These are phyloP conservation scores for Sphagnum tenellum DNA, from an alignment of 225 moss, liverwort and hornwort species.

Conservation along the genomic window DNA sequence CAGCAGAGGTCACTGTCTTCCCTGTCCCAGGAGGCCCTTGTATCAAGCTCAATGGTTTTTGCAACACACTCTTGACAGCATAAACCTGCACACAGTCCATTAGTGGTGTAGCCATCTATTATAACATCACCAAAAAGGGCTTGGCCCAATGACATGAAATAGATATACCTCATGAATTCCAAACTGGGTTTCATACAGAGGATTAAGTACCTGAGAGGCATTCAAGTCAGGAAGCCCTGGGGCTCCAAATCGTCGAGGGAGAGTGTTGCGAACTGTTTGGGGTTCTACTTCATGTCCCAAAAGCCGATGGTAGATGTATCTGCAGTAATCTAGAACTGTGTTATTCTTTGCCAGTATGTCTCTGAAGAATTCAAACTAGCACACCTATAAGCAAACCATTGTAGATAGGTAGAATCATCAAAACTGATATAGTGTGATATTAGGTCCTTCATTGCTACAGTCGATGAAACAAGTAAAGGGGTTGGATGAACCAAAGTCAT, in stretches of 20 bases:
- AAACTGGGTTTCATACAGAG: too few relatives aligned
- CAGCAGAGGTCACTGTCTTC: constrained; percentile 59
- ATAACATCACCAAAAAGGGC: not conserved
- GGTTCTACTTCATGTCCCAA: constrained; percentile 48
- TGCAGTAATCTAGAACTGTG: constrained; percentile 1
- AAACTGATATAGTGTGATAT: too few relatives aligned
- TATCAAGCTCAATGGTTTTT: constrained; percentile 59
- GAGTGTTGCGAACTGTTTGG: constrained; percentile 46
- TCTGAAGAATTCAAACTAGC: too few relatives aligned
- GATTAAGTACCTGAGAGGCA: constrained; percentile 35
- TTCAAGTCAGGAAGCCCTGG: constrained; percentile 59
- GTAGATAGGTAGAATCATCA: too few relatives aligned
- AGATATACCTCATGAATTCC: not conserved
- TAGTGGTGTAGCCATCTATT: not conserved
- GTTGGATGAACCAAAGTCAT: too few relatives aligned
- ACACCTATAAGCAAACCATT: too few relatives aligned
- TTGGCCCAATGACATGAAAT: not conserved
- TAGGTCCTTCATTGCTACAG: not conserved
- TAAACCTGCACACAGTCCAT: constrained; percentile 16
- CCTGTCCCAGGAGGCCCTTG: constrained; percentile 68
- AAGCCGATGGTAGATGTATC: constrained; percentile 55
- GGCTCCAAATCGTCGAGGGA: constrained; percentile 58
- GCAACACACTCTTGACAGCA: constrained; percentile 52
- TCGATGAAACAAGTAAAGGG: too few relatives aligned
- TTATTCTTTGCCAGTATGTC: too few relatives aligned